phyloP scores from a whole-genome alignment of 345 rosid genomes.

The Atalantia buxifolia region DNA sequence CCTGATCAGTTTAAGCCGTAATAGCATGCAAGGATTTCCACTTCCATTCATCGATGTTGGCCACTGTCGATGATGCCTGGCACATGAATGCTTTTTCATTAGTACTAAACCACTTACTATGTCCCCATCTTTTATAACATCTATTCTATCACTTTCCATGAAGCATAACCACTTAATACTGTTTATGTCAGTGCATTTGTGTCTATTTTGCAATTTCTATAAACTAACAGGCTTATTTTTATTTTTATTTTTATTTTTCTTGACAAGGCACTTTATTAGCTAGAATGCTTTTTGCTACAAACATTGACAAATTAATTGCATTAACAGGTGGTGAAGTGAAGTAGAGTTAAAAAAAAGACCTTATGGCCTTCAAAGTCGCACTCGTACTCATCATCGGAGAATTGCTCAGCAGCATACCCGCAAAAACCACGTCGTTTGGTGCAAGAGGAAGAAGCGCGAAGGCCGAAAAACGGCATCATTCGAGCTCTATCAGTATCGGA shows the following conservation, averaged over 20 bases:
- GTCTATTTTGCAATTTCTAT: background rate
- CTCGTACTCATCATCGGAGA: slow-evolving; percentile 92
- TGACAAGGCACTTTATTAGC: background rate
- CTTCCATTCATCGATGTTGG: slow-evolving; percentile 94
- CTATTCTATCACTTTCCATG: background rate
- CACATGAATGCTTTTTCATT: slow-evolving; percentile 15
- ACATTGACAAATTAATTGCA: background rate
- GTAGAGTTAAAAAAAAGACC: slow-evolving; percentile 26
- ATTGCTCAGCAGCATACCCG: slow-evolving; percentile 71
- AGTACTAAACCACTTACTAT: background rate
- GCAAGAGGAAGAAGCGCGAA: slow-evolving; percentile 21
- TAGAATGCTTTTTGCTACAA: no score
- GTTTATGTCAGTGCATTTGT: background rate
- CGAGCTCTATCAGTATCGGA: background rate
- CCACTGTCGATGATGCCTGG: slow-evolving; percentile 93
- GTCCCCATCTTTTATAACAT: background rate
- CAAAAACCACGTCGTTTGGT: slow-evolving; percentile 37
- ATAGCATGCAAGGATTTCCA: slow-evolving; percentile 85
- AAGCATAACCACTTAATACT: background rate
- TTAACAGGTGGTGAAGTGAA: background rate
- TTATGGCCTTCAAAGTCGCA: slow-evolving; percentile 76
- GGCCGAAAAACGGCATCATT: slow-evolving; percentile 19
- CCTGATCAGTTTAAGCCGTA: slow-evolving; percentile 76
- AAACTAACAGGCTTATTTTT: no score
- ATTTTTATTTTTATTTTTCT: no score